Percentiles rank a stretch among this genome's conserved stretches.
phyloP scores from a whole-genome alignment of 1,284 basidiomycete genomes.

The Farysia itapuensis region DNA sequence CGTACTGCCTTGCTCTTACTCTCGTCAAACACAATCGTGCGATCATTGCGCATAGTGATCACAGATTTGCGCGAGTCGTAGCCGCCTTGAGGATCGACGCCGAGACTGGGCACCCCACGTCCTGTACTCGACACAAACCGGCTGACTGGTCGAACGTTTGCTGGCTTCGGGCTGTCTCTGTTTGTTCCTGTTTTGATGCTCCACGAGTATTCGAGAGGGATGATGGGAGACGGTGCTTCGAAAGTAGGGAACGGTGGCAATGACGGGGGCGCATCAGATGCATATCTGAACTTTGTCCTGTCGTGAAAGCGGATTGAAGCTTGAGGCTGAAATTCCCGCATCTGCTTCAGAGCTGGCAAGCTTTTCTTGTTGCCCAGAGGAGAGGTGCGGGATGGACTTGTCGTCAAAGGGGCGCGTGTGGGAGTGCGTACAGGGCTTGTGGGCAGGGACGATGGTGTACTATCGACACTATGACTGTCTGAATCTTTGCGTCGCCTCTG shows the following conservation, averaged over 20 bases:
- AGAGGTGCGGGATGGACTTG: constrained; percentile 9
- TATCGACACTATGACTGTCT: background rate
- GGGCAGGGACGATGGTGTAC: constrained; percentile 14
- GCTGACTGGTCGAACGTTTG: constrained; percentile 17
- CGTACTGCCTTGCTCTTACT: constrained; percentile 1
- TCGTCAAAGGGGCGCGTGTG: constrained; percentile 2
- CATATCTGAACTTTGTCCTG: background rate
- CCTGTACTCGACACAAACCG: constrained; percentile 35
- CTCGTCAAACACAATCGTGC: constrained; percentile 7
- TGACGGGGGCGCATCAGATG: constrained; percentile 13
- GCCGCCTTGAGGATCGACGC: constrained; percentile 13
- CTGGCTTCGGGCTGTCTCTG: constrained; percentile 17
- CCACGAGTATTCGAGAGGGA: constrained; percentile 27
- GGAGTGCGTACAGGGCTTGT: constrained; percentile 20
- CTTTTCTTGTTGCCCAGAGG: constrained; percentile 22
- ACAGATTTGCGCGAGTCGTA: constrained; percentile 30
- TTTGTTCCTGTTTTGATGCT: constrained; percentile 8
- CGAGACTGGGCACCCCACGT: constrained; percentile 35
- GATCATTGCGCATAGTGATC: constrained; percentile 15
- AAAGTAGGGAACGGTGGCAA: constrained; percentile 32
- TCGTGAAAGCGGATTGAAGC: constrained; percentile 13
- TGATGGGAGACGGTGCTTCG: constrained; percentile 30
- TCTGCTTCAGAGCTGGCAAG: constrained; percentile 34
- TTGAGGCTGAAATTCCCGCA: constrained; percentile 12
- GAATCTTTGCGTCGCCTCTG: constrained; percentile 1